Conservation (phyloP, 805 yeast genomes). For the Debaryomyces tyrocola region DNA sequence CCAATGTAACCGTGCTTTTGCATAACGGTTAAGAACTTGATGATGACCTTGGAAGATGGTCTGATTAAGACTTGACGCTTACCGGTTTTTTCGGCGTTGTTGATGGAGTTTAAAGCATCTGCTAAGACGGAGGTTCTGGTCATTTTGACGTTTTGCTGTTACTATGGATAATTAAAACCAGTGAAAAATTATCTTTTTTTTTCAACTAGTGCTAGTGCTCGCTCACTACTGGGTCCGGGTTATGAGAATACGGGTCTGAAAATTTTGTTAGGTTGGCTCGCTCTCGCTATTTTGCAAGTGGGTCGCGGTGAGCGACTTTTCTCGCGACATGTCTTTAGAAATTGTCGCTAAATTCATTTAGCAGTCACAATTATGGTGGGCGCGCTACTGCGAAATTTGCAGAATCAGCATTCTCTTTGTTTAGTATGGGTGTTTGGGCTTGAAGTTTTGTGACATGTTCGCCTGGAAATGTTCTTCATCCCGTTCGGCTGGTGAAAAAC, state of each 20-base stretch:
- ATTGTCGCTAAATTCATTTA: too few relatives aligned
- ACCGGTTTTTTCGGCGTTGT: constrained; percentile 99
- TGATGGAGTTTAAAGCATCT: constrained; percentile 96
- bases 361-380: too few relatives aligned
- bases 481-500: background rate
- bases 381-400: too few relatives aligned
- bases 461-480: background rate
- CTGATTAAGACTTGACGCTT: constrained; percentile 98
- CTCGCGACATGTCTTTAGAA: too few relatives aligned
- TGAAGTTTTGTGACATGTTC: background rate
- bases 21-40: constrained; percentile 95
- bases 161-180: background rate
- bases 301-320: too few relatives aligned
- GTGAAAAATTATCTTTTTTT: background rate
- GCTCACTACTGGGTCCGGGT: too few relatives aligned
- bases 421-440: background rate
- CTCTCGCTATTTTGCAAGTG: too few relatives aligned
- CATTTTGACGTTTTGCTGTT: constrained; percentile 48
- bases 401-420: too few relatives aligned
- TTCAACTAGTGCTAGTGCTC: background rate
- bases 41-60: constrained; percentile 97
- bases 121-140: constrained; percentile 98
- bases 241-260: too few relatives aligned
- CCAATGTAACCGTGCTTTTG: constrained; percentile 99
- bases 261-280: too few relatives aligned